Conservation (phyloP, 2,329 filamentous ascomycete genomes). For the Penicillium rolfsii region DNA sequence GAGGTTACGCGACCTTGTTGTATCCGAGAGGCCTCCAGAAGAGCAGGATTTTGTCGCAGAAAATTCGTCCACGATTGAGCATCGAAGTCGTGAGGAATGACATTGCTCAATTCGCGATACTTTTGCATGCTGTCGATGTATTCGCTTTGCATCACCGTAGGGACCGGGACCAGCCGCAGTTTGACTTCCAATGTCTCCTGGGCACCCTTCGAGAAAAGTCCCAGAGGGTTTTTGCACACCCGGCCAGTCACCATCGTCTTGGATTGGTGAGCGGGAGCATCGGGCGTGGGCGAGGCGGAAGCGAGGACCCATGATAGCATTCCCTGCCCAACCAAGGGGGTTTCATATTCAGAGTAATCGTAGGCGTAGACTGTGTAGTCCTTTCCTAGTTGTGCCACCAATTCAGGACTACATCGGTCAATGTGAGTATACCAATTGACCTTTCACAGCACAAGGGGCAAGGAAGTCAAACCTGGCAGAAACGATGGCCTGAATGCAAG, state of each 20-base stretch:
- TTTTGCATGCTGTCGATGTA: slow-evolving; percentile 64
- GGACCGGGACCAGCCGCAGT: slow-evolving; percentile 79
- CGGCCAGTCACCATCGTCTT: slow-evolving; percentile 79
- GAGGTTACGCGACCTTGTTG: slow-evolving; percentile 35
- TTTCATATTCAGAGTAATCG: slow-evolving; percentile 94
- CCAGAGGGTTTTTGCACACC: slow-evolving; percentile 82
- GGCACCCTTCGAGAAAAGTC: slow-evolving; percentile 76
- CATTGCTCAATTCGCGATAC: slow-evolving; percentile 61
- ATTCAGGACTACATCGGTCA: slow-evolving; percentile 70
- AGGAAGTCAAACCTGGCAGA: slow-evolving; percentile 56
- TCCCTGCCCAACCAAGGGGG: slow-evolving; percentile 90
- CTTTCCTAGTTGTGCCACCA: slow-evolving; percentile 70
- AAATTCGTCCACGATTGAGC: slow-evolving; percentile 78
- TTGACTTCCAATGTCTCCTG: slow-evolving; percentile 93
- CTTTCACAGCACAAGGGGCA: neutral
- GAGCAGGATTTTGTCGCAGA: slow-evolving; percentile 68
- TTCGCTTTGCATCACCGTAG: slow-evolving; percentile 64
- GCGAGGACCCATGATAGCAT: slow-evolving; percentile 85
- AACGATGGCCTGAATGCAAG: slow-evolving; percentile 82
- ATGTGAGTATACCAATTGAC: slow-evolving; percentile 12
- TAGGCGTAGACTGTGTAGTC: slow-evolving; percentile 98
- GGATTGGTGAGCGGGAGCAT: slow-evolving; percentile 61
- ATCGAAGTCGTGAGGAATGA: slow-evolving; percentile 65
- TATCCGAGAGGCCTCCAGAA: slow-evolving; percentile 34
- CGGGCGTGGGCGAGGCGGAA: slow-evolving; percentile 59